Evolutionary conservation across 148 eudicot species (phyloP).

Genomic region (Rhododendron molle): DNA sequence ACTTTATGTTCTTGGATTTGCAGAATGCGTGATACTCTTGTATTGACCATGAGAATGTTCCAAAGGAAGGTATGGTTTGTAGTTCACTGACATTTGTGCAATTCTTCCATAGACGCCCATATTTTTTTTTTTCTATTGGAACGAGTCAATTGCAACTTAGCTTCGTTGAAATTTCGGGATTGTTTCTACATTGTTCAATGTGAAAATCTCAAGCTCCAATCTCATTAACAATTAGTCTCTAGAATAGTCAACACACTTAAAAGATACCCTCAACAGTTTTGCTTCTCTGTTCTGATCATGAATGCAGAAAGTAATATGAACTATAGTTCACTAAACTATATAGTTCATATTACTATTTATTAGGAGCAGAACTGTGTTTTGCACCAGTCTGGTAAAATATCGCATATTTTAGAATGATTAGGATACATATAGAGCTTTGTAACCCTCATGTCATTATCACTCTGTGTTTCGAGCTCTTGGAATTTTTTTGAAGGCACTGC

Average conservation of each 20-base stretch:
- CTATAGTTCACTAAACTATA: neutral
- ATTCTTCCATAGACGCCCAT: neutral
- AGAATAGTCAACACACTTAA: neutral
- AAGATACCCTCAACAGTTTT: neutral
- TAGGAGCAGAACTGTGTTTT: neutral
- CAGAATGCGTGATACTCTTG: conserved; percentile 84
- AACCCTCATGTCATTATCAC: neutral
- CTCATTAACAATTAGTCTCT: neutral
- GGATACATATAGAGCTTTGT: neutral
- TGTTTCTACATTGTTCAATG: neutral
- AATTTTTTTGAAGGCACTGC: neutral
- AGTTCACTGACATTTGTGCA: neutral
- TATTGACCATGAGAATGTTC: conserved; percentile 87
- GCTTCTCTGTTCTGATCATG: neutral
- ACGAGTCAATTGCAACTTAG: neutral
- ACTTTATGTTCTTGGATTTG: conserved; percentile 4
- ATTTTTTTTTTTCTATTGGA: neutral
- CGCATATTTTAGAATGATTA: too few relatives aligned
- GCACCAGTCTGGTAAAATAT: neutral
- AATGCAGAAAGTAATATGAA: neutral
- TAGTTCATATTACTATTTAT: neutral
- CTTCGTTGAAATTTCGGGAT: neutral
- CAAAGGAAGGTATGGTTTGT: conserved; percentile 67
- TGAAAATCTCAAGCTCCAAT: neutral
- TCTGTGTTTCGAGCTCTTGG: neutral